phyloP scores from a whole-genome alignment of 192 early-diverging fungal species.

The Gonapodya prolifera region DNA sequence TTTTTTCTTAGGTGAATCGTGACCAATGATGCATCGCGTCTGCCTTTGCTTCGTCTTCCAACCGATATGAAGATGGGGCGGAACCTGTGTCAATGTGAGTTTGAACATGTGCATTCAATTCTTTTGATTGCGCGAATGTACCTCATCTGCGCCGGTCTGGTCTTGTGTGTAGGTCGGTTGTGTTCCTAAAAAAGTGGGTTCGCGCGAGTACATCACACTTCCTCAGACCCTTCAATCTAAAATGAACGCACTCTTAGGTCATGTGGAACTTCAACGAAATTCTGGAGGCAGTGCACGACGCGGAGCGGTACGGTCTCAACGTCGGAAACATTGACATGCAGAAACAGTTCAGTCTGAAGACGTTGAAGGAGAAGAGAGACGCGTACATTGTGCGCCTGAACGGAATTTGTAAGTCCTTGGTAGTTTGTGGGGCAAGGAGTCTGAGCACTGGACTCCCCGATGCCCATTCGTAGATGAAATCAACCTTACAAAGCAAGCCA shows the following conservation, averaged over 20 bases:
- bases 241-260: constrained; percentile 51
- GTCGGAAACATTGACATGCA: constrained; percentile 19
- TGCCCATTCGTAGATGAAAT: constrained; percentile 45
- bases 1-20: neutral
- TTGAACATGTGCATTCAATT: neutral
- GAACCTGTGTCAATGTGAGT: constrained; percentile 90
- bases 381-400: constrained; percentile 94
- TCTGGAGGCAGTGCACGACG: constrained; percentile 70
- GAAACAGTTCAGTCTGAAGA: constrained; percentile 59
- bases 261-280: constrained; percentile 2
- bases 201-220: too few species aligned
- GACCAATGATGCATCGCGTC: constrained; percentile 8
- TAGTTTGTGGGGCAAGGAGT: too few species aligned
- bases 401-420: constrained; percentile 51
- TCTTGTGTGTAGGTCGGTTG: constrained; percentile 32
- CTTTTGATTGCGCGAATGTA: neutral
- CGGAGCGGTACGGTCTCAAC: constrained; percentile 81
- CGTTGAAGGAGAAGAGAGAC: constrained; percentile 82
- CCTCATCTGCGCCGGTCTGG: neutral
- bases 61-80: neutral
- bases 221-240: neutral
- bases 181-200: constrained; percentile 63
- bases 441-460: too few species aligned
- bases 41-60: constrained; percentile 9
- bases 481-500: constrained; percentile 75